Evolutionary conservation across 1,139 yeast genomes (phyloP), one percentile per base, ranked within the genome.

Genomic region (Candida albicans): DNA sequence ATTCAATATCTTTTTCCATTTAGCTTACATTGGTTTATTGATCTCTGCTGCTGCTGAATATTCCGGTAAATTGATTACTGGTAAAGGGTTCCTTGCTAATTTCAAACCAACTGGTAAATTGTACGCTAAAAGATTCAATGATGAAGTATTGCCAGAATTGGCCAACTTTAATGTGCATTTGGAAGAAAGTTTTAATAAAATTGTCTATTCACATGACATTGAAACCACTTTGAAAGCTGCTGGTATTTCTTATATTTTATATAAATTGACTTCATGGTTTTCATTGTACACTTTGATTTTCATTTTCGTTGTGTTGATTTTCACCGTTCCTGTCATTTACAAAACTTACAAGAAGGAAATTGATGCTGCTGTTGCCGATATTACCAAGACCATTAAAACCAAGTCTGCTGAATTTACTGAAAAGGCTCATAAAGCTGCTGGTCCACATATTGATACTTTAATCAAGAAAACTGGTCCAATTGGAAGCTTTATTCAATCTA

Each of bases 241-340:
- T 43, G 82, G 84, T 56, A 60, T 71, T 34, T 70, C 86, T 26
- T 88, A 79, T 64, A 62, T 84, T 45, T 67, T 82, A 50, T 88
- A 82, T 75, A 78, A 82, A 65, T 69, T 91, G 58, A 87, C 96
- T 52, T 82, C 88, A 34, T 75, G 82, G 79, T 73, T 91, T 62
- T 80, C 96, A 22, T 65, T 91, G 48, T 87, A 85, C 78, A 73
- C 85, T 33, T 68, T 91, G 56, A 58, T 81, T 35, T 69, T 86
- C 53, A 58, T 78, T 41, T 65, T 79, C 37, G 80, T 86, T 44
- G 66, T 88, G 42, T 64, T 75, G 30, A 77, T 87, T 15, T 93
- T 93, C 76, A 70, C 95, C 39, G 68, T 80, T 41, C 98, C 99
- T 48, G 80, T 79, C 29, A 59, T 87, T 52, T 93, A 91, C 73